Percentiles rank a stretch among this genome's conserved stretches.
phyloP scores from a whole-genome alignment of 2,329 filamentous ascomycete genomes.

The Colletotrichum chlorophyti region DNA sequence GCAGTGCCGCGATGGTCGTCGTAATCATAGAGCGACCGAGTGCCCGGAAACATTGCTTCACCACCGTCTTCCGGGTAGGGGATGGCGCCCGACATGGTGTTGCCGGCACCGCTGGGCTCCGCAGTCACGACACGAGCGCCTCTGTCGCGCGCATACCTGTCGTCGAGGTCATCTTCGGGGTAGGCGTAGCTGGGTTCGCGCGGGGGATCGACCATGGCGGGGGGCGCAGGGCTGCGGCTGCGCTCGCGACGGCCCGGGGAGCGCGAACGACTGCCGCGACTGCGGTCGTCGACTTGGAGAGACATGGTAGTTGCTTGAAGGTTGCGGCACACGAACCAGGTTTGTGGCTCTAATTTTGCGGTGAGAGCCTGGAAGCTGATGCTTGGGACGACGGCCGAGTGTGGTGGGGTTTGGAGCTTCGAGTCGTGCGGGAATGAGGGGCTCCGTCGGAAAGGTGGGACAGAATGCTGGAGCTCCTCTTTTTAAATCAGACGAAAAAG shows the following conservation, averaged over 20 bases:
- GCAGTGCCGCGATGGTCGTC: constrained; percentile 38
- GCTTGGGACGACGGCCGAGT: background rate
- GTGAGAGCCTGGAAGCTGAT: background rate
- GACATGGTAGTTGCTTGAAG: constrained; percentile 50
- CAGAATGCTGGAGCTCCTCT: background rate
- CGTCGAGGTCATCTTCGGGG: constrained; percentile 49
- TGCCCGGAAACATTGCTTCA: constrained; percentile 45
- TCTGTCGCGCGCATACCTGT: constrained; percentile 36
- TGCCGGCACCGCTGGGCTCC: constrained; percentile 12
- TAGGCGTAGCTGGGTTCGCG: constrained; percentile 50
- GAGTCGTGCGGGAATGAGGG: constrained; percentile 22
- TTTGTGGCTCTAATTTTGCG: constrained; percentile 16
- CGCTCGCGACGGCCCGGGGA: constrained; percentile 51
- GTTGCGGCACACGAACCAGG: constrained; percentile 4
- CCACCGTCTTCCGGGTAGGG: constrained; percentile 48
- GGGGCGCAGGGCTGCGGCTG: constrained; percentile 39
- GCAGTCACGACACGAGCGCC: constrained; percentile 27
- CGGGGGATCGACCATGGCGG: constrained; percentile 44
- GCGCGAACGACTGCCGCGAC: constrained; percentile 53
- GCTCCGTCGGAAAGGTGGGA: constrained; percentile 7
- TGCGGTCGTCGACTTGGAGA: constrained; percentile 53
- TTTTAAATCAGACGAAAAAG: constrained; percentile 10
- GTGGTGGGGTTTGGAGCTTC: constrained; percentile 18
- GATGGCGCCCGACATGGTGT: constrained; percentile 33
- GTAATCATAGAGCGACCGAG: constrained; percentile 46